Base-by-base conservation (phyloP, 2,329 filamentous ascomycete species). In the Phialophora tarda region DNA sequence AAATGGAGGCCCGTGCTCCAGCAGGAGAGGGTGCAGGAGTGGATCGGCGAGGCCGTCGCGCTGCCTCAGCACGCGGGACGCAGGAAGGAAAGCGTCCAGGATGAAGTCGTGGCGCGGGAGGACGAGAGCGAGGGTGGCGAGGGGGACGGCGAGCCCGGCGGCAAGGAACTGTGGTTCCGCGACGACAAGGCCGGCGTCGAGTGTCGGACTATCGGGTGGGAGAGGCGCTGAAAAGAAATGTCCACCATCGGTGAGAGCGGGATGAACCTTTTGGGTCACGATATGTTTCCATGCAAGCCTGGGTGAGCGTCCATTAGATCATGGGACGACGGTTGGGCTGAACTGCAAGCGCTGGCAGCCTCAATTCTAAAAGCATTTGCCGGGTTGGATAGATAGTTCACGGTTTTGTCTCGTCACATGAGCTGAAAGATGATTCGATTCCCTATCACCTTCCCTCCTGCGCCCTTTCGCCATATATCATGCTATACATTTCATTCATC, bases 121-220 rank as follows among this genome's bases (percentile, higher is more conserved):
- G 74, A 74, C 55, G 57, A 74, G 4, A 68, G 73, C 57, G 77
- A 81, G 71, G 32, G 10, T 2, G 72, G 79, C 48, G 51, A 62
- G 8, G 26, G 55, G 0, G 34, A 56, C 69, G 78, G n/a, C 14
- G 21, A 72, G 38, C 74, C 73, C 56, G 53, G 73, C 56, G 53
- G 73, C 57, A 77, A 81, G 71, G 72, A 79, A 55, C 17, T 44
- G 59, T 79, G 80, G 24, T 77, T 75, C 63, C 80, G 80, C 77
- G 83, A 79, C 73, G 79, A 79, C 61, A 82, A 83, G 30, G 82
- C 82, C 8, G 80, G 84, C 55, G 78, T 83, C 30, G 80, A 80
- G 30, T 79, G 84, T 53, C 80, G 82, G 74, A 77, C 85, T 69
- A 75, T 82, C 63, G 80, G 80, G 11, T 82, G 77, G 76, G 79